Evolutionary conservation across 1,284 basidiomycete genomes (phyloP).

Genomic region (Tilletia walkeri): DNA sequence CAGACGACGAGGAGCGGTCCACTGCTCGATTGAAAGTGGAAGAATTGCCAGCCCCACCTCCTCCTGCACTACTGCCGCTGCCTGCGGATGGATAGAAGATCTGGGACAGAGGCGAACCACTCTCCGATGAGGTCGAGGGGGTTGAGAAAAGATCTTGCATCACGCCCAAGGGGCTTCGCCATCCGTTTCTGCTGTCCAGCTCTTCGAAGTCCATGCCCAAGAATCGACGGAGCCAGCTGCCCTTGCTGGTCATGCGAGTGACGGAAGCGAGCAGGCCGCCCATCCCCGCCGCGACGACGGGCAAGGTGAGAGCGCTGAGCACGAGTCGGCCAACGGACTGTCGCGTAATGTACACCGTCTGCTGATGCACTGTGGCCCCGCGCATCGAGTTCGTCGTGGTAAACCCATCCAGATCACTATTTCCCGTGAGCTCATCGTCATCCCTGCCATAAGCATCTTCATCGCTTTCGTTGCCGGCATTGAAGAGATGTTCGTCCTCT

Average conservation of each 20-base stretch:
- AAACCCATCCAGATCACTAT: not conserved
- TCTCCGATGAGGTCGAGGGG: not conserved
- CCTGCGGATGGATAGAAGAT: not conserved
- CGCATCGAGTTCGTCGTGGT: not conserved
- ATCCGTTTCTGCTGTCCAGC: not conserved
- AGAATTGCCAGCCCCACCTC: not conserved
- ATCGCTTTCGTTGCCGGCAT: constrained; percentile 14
- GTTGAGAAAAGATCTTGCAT: not conserved
- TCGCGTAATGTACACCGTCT: constrained; percentile 39
- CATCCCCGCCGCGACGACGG: constrained; percentile 39
- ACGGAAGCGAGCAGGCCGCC: constrained; percentile 26
- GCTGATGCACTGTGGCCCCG: constrained; percentile 5
- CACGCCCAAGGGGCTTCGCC: not conserved
- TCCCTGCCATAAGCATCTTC: constrained; percentile 25
- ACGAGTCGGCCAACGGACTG: constrained; percentile 37
- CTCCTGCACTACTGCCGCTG: too few species aligned
- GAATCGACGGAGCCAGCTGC: constrained; percentile 22
- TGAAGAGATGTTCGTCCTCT: constrained; percentile 18
- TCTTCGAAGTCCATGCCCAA: constrained; percentile 28
- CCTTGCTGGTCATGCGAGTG: constrained; percentile 4
- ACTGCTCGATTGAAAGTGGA: not conserved
- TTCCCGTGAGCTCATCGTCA: constrained; percentile 9
- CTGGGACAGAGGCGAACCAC: too few species aligned
- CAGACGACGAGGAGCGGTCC: too few species aligned
- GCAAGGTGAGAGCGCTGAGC: constrained; percentile 42